Conservation (phyloP, 2,329 filamentous ascomycete species). For the Trichoderma koningiopsis region DNA sequence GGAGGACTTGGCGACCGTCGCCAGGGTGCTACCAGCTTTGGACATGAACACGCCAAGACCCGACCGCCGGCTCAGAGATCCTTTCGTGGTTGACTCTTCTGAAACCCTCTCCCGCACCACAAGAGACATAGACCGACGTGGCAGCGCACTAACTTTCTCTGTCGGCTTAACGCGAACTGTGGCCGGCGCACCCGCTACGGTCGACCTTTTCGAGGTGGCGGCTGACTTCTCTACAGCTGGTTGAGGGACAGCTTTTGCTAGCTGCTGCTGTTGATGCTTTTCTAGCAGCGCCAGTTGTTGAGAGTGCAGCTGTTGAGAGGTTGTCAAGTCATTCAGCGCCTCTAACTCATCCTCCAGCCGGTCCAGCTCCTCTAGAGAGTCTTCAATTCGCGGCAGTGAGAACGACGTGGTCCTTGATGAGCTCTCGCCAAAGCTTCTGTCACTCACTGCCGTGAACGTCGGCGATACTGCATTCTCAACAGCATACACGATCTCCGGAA, state of each 20-base stretch:
- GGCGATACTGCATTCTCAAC: slow-evolving; percentile 41
- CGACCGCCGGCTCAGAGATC: not conserved
- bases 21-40: slow-evolving; percentile 11
- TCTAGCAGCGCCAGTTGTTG: slow-evolving; percentile 38
- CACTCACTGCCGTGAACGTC: slow-evolving; percentile 36
- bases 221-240: slow-evolving; percentile 1
- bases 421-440: slow-evolving; percentile 41
- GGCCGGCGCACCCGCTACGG: slow-evolving; percentile 40
- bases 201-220: slow-evolving; percentile 33
- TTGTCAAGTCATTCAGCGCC: slow-evolving; percentile 48
- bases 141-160: slow-evolving; percentile 40
- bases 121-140: slow-evolving; percentile 48
- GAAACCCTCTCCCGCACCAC: slow-evolving; percentile 38
- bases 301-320: slow-evolving; percentile 39
- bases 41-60: slow-evolving; percentile 10
- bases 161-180: slow-evolving; percentile 48
- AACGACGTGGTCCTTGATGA: slow-evolving; percentile 38
- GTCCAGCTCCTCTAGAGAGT: slow-evolving; percentile 65
- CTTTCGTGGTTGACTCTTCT: slow-evolving; percentile 24
- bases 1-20: slow-evolving; percentile 10
- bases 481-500: slow-evolving; percentile 35
- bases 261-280: slow-evolving; percentile 4
- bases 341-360: slow-evolving; percentile 64
- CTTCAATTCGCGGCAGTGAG: slow-evolving; percentile 58
- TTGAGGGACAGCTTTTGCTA: not conserved